Evolutionary conservation across 2,329 filamentous ascomycete genomes (phyloP), one percentile per base, ranked within the genome.

Genomic region (Dactylonectria estremocensis): DNA sequence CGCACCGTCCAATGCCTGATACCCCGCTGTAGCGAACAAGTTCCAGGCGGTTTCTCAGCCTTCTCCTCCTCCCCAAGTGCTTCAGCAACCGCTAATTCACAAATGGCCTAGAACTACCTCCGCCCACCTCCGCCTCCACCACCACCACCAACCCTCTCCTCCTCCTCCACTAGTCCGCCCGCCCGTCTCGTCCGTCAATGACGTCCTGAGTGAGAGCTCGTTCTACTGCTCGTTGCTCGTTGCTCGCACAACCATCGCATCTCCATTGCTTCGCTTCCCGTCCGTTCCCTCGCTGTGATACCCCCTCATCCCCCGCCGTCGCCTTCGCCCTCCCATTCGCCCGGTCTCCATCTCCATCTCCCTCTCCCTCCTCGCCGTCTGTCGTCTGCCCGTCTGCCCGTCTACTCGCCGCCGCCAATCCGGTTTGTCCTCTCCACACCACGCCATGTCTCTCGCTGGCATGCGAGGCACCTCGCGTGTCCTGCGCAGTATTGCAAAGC

Each of bases 401-500:
- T 68, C 60, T 60, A 61, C 53, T 54, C 62, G 10, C 14, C 18
- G 54, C 58, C 40, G 50, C 43, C 67, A 48, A 57, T 28, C 33
- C 40, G 48, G 10, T 13, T 49, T 53, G 28, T 67, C 53, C 43
- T 46, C 59, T 61, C 57, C 31, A 68, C 66, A 66, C 70, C 57
- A 69, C 70, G 68, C 64, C 78, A 89, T 89, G 87, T 85, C 85
- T 74, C 75, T 85, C 70, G 74, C 83, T 50, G 77, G 81, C 66
- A 75, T 88, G 69, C 84, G 85, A 80, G 80, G 85, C 82, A 83
- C 84, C 68, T 82, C 85, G 73, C 81, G 84, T 77, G 82, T 82
- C 72, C 78, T 87, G 63, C 83, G 85, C 72, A 79, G 77, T 78
- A 77, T 82, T 77, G 80, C 80, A 60, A 78, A 76, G 66, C 76